Evolutionary conservation across 2,329 filamentous ascomycete species (phyloP).

Genomic region (Cordyceps cicadae): DNA sequence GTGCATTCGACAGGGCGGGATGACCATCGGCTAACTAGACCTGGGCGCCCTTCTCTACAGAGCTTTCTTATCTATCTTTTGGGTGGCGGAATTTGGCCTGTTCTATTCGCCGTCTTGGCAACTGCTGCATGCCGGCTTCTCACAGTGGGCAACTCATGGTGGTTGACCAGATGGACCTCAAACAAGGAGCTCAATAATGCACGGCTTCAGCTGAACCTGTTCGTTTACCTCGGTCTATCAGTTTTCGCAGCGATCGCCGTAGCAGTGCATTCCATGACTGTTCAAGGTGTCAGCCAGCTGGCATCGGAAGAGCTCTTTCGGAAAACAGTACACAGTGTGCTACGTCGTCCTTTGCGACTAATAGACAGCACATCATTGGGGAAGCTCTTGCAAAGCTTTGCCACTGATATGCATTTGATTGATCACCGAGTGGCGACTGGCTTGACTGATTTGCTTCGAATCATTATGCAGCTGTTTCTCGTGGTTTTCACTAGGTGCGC

Average conservation of each 20-base stretch:
- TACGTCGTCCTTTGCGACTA: conserved; percentile 4
- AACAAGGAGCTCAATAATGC: background rate
- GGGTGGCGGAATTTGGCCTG: background rate
- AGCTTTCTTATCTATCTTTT: conserved; percentile 3
- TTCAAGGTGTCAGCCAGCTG: conserved; percentile 1
- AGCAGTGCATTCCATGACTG: conserved; percentile 1
- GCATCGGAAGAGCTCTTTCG: conserved; percentile 8
- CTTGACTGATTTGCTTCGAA: conserved; percentile 4
- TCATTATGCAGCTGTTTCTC: background rate
- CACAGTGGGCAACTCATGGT: conserved; percentile 10
- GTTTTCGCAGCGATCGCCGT: background rate
- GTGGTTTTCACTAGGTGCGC: conserved; percentile 28
- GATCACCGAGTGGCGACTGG: conserved; percentile 7
- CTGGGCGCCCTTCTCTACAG: background rate
- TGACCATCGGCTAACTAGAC: background rate
- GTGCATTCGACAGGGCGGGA: background rate
- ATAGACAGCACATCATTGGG: conserved; percentile 9
- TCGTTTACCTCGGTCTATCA: conserved; percentile 7
- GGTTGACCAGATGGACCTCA: conserved; percentile 11
- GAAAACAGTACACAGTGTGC: background rate
- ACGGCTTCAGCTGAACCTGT: background rate
- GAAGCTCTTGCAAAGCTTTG: conserved; percentile 5
- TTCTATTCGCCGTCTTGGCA: background rate
- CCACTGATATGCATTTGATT: conserved; percentile 7
- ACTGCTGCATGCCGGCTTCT: conserved; percentile 2